phyloP scores from a whole-genome alignment of 805 yeast genomes.

The Ogataea ramenticola region DNA sequence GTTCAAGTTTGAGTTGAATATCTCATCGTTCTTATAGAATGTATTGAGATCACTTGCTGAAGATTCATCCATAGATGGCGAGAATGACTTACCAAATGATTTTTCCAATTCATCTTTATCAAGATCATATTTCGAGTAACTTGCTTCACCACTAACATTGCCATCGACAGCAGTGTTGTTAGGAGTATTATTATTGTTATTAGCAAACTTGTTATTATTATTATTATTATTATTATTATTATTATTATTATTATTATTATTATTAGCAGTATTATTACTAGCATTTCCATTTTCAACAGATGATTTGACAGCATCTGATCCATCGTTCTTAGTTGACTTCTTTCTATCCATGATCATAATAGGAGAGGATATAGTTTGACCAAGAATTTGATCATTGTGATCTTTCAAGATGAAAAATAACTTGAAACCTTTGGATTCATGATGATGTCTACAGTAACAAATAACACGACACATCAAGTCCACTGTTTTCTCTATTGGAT shows the following conservation, averaged over 20 bases:
- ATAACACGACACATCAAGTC: slow-evolving; percentile 70
- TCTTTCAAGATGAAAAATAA: slow-evolving; percentile 63
- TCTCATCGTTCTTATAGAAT: too few relatives aligned
- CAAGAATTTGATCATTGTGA: slow-evolving; percentile 53
- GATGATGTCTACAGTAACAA: slow-evolving; percentile 95
- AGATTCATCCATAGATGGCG: slow-evolving; percentile 29
- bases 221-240: slow-evolving; percentile 31
- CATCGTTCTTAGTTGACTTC: slow-evolving; percentile 40
- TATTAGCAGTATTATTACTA: neutral
- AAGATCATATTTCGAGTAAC: slow-evolving; percentile 21
- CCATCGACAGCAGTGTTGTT: too few relatives aligned
- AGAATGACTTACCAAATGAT: slow-evolving; percentile 8
- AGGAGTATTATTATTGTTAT: too few relatives aligned
- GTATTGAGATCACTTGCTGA: slow-evolving; percentile 17
- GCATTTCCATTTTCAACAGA: slow-evolving; percentile 3
- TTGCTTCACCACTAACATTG: neutral
- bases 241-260: slow-evolving; percentile 14
- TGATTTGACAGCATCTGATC: slow-evolving; percentile 1
- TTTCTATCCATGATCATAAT: slow-evolving; percentile 94
- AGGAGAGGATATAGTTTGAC: slow-evolving; percentile 61
- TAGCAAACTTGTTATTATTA: slow-evolving; percentile 14
- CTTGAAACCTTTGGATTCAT: slow-evolving; percentile 79
- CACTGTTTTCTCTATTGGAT: slow-evolving; percentile 28
- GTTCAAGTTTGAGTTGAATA: neutral
- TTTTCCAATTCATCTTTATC: slow-evolving; percentile 25